A percentile compares a stretch with the other conserved stretches of the same genome.
Evolutionary conservation across 2,329 filamentous ascomycete species (phyloP).

Genomic region (Cercospora beticola): DNA sequence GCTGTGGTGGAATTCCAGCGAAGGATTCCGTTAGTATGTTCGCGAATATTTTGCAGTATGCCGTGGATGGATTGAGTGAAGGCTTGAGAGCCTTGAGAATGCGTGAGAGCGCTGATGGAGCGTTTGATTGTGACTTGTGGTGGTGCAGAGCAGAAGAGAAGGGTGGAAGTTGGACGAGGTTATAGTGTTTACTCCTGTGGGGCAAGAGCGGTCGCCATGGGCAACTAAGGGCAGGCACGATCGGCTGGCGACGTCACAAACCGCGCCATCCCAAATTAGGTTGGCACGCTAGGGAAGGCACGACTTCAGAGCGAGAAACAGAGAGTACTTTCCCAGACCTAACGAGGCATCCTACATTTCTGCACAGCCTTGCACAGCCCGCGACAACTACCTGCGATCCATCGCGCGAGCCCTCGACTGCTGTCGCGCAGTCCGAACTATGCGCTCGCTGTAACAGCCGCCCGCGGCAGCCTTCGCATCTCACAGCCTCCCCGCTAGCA

Average conservation of each 20-base stretch:
- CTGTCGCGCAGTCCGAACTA: constrained; percentile 5
- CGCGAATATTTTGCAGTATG: constrained; percentile 40
- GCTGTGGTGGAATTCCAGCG: no score
- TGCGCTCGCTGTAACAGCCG: constrained; percentile 12
- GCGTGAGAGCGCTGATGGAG: constrained; percentile 21
- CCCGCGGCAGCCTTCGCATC: not conserved
- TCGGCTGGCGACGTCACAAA: no score
- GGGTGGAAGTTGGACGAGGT: no score
- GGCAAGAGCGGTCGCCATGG: no score
- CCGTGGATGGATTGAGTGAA: constrained; percentile 29
- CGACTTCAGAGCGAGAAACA: no score
- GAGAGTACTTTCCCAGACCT: no score
- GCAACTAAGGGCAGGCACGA: no score
- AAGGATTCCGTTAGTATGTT: constrained; percentile 42
- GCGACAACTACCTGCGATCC: not conserved
- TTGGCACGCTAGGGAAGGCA: no score
- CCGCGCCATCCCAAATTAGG: no score
- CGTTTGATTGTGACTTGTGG: constrained; percentile 22
- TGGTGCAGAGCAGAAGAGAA: no score
- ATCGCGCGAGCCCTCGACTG: not conserved
- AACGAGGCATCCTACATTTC: constrained; percentile 1
- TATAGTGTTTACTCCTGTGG: no score
- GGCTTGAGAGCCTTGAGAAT: constrained; percentile 30
- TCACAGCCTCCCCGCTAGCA: not conserved
- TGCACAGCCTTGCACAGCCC: not conserved